Percentiles rank a stretch among this genome's conserved stretches.
Conservation (phyloP, 768 basidiomycete genomes). For the Serpula lacrymans region DNA sequence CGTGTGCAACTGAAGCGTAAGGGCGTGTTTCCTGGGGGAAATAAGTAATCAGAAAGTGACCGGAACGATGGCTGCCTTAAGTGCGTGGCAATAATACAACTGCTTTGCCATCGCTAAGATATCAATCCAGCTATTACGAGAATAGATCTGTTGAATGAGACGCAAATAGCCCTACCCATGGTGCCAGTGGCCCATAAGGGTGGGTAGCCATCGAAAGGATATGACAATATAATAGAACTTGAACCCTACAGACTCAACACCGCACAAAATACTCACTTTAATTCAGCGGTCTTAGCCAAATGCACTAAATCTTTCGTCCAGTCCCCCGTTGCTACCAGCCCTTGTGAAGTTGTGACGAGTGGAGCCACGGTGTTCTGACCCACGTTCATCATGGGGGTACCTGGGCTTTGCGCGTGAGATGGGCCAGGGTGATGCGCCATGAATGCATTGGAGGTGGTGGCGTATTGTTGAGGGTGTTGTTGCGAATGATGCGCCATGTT, state of each 20-base stretch:
- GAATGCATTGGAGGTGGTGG: not conserved
- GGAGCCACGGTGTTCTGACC: slow-evolving; percentile 2
- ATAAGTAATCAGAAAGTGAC: too few species aligned
- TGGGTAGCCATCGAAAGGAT: too few species aligned
- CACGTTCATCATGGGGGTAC: slow-evolving; percentile 3
- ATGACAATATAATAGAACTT: slow-evolving; percentile 1
- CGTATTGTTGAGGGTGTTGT: not conserved
- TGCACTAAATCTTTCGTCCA: slow-evolving; percentile 88
- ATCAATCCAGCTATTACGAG: too few species aligned
- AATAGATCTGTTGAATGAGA: too few species aligned
- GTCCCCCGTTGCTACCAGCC: slow-evolving; percentile 77
- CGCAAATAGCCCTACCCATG: too few species aligned
- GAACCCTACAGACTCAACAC: too few species aligned
- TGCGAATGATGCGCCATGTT: slow-evolving; percentile 1
- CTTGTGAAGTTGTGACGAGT: slow-evolving; percentile 21
- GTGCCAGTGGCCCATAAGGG: too few species aligned
- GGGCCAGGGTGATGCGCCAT: slow-evolving; percentile 13
- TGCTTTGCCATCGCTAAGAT: too few species aligned
- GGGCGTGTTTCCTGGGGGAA: slow-evolving; percentile 82
- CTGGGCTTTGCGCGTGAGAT: slow-evolving; percentile 28
- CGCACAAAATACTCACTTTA: slow-evolving; percentile 58
- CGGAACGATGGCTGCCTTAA: too few species aligned
- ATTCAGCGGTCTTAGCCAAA: slow-evolving; percentile 81
- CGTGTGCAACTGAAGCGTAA: slow-evolving; percentile 81
- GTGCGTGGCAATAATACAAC: too few species aligned